Evolutionary conservation across 73 alveolate species (phyloP), one percentile per base, ranked within the genome.

Genomic region (Blepharisma stoltei): DNA sequence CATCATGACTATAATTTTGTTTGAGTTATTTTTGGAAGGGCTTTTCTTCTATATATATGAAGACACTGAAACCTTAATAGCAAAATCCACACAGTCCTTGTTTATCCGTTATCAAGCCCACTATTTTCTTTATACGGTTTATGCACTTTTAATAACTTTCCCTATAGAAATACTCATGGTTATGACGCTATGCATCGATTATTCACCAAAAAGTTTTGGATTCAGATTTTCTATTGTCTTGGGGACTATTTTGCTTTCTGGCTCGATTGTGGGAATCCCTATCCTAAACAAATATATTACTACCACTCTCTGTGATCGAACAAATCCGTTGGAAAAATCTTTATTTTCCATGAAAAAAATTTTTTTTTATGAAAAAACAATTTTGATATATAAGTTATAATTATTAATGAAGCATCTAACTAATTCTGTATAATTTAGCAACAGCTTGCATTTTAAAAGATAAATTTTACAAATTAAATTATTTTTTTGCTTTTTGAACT

Each of bases 201-300:
- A 1, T n/a, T 14, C 14, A 60, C 14, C 23, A 38, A 60, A 38
- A 60, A 60, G 73, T 2, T 60, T 60, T 60, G 73, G 73, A 60
- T 8, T 60, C 23, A 9, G 0, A 9, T 8, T 38, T 18, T n/a
- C 46, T 14, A 9, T 60, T 14, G 73, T 5, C 0, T 25, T 60
- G 73, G 23, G 14, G 38, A 2, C 4, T 3, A 38, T 60, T 20
- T 2, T 60, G 2, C 18, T 60, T 14, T 1, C 45, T 60, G 73
- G 73, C 0, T 18, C 48, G 4, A 60, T 60, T 20, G 46, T 25
- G 14, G 73, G 73, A 14, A 60, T 25, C 18, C 0, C 5, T 20
- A 20, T 20, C 46, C 11, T 60, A 1, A 38, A n/a, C 23, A 9
- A 14, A n/a, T n/a, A n/a, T n/a, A n/a, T n/a, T n/a, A n/a, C n/a